Conservation (phyloP, 176 grass and related monocot genomes). For the Bromus sterilis region DNA sequence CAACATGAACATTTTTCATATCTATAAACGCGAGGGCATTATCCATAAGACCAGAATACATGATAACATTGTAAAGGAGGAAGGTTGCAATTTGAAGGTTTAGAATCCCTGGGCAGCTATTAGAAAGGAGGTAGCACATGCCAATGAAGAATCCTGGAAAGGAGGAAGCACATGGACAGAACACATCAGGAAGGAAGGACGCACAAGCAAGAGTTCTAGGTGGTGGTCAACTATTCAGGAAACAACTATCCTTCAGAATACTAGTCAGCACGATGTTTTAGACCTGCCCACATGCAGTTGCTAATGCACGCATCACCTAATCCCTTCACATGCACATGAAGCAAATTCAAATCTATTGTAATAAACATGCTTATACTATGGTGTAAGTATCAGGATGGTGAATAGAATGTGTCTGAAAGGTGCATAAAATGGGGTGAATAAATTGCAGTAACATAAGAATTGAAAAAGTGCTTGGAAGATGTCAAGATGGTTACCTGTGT, state of each 20-base stretch:
- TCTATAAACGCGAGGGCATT: not conserved
- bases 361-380: not conserved
- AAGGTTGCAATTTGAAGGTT: not conserved
- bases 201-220: constrained; percentile 8
- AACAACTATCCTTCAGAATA: not conserved
- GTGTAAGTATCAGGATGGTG: not conserved
- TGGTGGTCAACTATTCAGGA: constrained; percentile 4
- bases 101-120: not conserved
- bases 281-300: not conserved
- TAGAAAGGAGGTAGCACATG: not conserved
- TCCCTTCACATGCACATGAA: not conserved
- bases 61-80: not conserved
- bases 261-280: not conserved
- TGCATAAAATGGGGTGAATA: no score
- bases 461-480: not conserved
- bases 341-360: not conserved
- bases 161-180: not conserved
- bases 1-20: not conserved
- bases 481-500: not conserved
- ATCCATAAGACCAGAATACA: not conserved
- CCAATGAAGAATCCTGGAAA: not conserved
- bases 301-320: not conserved
- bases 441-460: not conserved
- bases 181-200: constrained; percentile 8
- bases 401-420: not conserved